Evolutionary conservation across 768 basidiomycete species (phyloP).

Genomic region (Macrocybe gigantea): DNA sequence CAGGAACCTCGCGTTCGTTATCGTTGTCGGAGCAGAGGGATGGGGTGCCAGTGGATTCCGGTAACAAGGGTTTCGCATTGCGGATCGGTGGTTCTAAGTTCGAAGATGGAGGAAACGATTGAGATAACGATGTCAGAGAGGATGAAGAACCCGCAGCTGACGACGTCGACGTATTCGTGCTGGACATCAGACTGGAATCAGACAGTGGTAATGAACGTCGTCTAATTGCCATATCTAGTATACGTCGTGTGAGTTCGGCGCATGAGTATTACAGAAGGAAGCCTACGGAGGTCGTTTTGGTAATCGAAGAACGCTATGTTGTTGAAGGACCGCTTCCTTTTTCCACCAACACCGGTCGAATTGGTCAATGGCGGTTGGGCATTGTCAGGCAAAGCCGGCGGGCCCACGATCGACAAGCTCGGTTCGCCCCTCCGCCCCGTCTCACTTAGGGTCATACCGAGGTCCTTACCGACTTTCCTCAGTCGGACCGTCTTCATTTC

Average conservation of each 20-base stretch:
- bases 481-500: constrained; percentile 76
- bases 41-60: constrained; percentile 46
- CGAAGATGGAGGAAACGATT: constrained; percentile 14
- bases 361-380: neutral
- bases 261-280: neutral
- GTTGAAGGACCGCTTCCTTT: constrained; percentile 30
- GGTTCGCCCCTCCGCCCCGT: too few species aligned
- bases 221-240: constrained; percentile 24
- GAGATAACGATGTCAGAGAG: constrained; percentile 14
- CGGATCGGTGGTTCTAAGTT: constrained; percentile 7
- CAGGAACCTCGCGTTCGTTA: constrained; percentile 35
- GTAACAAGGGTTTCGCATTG: constrained; percentile 15
- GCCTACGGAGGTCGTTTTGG: constrained; percentile 28
- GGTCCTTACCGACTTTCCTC: constrained; percentile 43
- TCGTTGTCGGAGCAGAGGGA: constrained; percentile 74
- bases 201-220: constrained; percentile 28
- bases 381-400: neutral
- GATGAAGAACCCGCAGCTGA: constrained; percentile 9
- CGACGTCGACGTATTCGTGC: constrained; percentile 5
- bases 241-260: neutral
- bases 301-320: constrained; percentile 13
- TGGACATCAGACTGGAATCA: constrained; percentile 19
- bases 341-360: constrained; percentile 18
- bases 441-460: neutral
- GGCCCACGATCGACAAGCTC: too few species aligned